Percentiles rank a stretch among this genome's conserved stretches.
phyloP scores from a whole-genome alignment of 139 green algal species.

The Chlamydomonas asymmetrica region DNA sequence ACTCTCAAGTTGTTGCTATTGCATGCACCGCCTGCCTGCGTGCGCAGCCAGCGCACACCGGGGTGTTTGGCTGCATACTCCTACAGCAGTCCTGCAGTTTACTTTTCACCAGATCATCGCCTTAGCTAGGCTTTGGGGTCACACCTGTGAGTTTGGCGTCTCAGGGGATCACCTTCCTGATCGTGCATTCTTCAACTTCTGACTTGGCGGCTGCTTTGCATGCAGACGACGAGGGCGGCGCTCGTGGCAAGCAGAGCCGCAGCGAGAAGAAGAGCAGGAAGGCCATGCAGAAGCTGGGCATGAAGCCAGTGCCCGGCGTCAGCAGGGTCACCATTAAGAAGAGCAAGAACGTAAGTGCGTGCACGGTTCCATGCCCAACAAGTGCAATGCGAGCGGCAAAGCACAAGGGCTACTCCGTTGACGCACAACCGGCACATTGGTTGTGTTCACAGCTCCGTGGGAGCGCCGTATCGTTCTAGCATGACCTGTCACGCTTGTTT shows the following conservation, averaged over 20 bases:
- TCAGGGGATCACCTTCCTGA: not conserved
- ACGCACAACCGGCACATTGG: too few species aligned
- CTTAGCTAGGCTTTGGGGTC: not conserved
- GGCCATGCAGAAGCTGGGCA: conserved; percentile 98
- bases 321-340: conserved; percentile 96
- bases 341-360: conserved; percentile 97
- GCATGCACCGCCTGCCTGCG: not conserved
- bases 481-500: too few species aligned
- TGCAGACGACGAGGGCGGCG: conserved; percentile 52
- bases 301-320: conserved; percentile 95
- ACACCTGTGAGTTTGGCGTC: not conserved
- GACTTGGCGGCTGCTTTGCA: conserved; percentile 4
- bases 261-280: conserved; percentile 98
- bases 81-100: not conserved
- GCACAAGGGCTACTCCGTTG: too few species aligned
- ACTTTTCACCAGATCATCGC: not conserved
- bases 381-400: too few species aligned
- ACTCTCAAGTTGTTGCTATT: not conserved
- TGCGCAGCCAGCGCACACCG: not conserved
- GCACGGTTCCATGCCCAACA: too few species aligned
- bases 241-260: conserved; percentile 88
- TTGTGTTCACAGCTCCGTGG: too few species aligned
- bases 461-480: too few species aligned
- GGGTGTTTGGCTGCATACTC: not conserved
- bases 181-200: too few species aligned